Percentiles rank a stretch among this genome's conserved stretches.
Conservation (phyloP, 495 filamentous ascomycete species). For the Penicillium canescens region DNA sequence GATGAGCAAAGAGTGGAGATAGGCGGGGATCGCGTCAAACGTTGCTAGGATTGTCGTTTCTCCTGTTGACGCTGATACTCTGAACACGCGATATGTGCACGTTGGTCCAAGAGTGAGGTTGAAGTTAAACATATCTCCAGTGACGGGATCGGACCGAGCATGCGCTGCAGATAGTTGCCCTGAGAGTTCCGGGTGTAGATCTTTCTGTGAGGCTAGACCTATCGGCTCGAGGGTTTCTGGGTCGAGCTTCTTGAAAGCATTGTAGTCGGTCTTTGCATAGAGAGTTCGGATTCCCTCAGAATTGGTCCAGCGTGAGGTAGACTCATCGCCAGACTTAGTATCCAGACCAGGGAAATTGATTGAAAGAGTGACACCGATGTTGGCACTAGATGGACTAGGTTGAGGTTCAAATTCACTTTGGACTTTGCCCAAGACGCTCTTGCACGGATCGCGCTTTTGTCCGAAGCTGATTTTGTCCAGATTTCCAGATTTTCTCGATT, state of each 20-base stretch:
- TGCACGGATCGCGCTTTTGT: conserved; percentile 66
- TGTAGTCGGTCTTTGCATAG: conserved; percentile 62
- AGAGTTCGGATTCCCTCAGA: conserved; percentile 45
- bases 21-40: conserved; percentile 56
- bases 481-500: conserved; percentile 53
- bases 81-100: conserved; percentile 66
- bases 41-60: conserved; percentile 70
- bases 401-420: conserved; percentile 51
- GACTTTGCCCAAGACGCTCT: conserved; percentile 65
- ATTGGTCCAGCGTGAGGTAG: conserved; percentile 16
- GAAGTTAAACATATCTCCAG: conserved; percentile 77
- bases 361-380: conserved; percentile 62
- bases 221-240: conserved; percentile 71
- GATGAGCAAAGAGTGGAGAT: conserved; percentile 74
- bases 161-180: conserved; percentile 67
- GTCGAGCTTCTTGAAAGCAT: conserved; percentile 58
- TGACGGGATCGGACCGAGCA: conserved; percentile 66
- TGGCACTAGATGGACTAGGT: conserved; percentile 34
- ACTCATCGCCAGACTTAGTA: conserved; percentile 1
- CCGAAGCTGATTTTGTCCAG: conserved; percentile 55
- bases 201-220: conserved; percentile 53
- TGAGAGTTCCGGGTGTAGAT: conserved; percentile 64
- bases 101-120: conserved; percentile 56
- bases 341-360: conserved; percentile 55
- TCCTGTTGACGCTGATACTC: conserved; percentile 57